Conservation (phyloP, 495 filamentous ascomycete genomes). For the Xylaria curta region DNA sequence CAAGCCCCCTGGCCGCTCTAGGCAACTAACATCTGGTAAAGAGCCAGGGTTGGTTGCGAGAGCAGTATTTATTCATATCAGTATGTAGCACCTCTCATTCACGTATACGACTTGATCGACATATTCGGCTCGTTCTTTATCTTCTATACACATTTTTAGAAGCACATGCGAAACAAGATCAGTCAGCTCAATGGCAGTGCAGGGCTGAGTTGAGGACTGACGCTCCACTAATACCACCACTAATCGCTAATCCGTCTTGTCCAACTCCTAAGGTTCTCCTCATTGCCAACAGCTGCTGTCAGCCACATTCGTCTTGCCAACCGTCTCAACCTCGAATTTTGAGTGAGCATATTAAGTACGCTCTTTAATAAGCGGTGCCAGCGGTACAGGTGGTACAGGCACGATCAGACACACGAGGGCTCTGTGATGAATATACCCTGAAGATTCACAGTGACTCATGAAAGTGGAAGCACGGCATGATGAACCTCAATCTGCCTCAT, state of each 20-base stretch:
- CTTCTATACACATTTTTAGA: background rate
- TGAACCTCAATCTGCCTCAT: slow-evolving; percentile 59
- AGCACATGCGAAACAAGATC: background rate
- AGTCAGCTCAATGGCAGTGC: slow-evolving; percentile 18
- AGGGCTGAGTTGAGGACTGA: background rate
- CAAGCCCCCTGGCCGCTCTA: slow-evolving; percentile 22
- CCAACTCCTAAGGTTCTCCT: background rate
- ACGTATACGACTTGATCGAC: background rate
- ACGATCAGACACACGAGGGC: background rate
- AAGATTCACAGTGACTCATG: background rate
- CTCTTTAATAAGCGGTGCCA: background rate
- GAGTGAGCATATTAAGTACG: slow-evolving; percentile 1
- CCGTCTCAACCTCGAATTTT: background rate
- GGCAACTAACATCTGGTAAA: slow-evolving; percentile 15
- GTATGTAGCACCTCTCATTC: background rate
- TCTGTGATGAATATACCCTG: slow-evolving; percentile 19
- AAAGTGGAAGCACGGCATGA: slow-evolving; percentile 30
- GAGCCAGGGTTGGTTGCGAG: background rate
- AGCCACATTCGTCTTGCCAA: background rate
- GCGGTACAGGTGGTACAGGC: background rate
- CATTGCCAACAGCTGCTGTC: slow-evolving; percentile 16
- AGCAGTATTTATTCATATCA: slow-evolving; percentile 1
- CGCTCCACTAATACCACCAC: slow-evolving; percentile 25
- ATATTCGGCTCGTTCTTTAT: background rate
- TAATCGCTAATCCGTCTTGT: slow-evolving; percentile 3